phyloP scores from a whole-genome alignment of 106 monocot species.

The Acorus gramineus region DNA sequence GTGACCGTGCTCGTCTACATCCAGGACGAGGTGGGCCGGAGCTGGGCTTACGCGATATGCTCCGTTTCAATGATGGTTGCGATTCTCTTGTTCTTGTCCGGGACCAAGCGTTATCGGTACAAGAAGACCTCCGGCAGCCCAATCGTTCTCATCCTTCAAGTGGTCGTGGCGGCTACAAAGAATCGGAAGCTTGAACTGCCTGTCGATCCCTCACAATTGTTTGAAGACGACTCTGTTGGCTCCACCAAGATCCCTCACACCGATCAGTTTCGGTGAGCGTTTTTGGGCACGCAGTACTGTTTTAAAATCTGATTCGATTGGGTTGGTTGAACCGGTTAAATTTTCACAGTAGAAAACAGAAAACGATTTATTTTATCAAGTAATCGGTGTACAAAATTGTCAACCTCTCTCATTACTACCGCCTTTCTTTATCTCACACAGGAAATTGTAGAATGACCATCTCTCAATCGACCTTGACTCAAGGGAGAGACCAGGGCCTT shows the following conservation, averaged over 20 bases:
- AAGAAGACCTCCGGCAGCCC: conserved; percentile 55
- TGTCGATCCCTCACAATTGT: conserved; percentile 12
- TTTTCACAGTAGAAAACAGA: background rate
- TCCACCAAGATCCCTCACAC: conserved; percentile 37
- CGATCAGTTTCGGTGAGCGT: conserved; percentile 31
- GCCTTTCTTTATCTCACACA: no score
- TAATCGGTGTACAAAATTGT: no score
- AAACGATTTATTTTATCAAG: no score
- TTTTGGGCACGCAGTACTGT: no score
- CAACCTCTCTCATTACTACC: no score
- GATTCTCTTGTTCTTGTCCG: conserved; percentile 36
- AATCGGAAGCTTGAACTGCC: conserved; percentile 36
- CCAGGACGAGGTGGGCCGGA: conserved; percentile 58
- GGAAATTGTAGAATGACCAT: no score
- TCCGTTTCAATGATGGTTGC: conserved; percentile 43
- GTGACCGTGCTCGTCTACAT: conserved; percentile 69
- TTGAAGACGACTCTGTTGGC: conserved; percentile 25
- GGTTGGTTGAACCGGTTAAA: background rate
- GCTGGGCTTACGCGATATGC: conserved; percentile 75
- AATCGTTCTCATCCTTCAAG: conserved; percentile 53
- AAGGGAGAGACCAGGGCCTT: no score
- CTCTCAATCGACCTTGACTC: no score
- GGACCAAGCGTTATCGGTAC: conserved; percentile 55
- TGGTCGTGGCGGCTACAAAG: conserved; percentile 29
- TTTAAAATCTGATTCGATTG: background rate